Evolutionary conservation across 1,139 yeast species (phyloP), one percentile per base, ranked within the genome.

Genomic region (Martiniozyma asiatica): DNA sequence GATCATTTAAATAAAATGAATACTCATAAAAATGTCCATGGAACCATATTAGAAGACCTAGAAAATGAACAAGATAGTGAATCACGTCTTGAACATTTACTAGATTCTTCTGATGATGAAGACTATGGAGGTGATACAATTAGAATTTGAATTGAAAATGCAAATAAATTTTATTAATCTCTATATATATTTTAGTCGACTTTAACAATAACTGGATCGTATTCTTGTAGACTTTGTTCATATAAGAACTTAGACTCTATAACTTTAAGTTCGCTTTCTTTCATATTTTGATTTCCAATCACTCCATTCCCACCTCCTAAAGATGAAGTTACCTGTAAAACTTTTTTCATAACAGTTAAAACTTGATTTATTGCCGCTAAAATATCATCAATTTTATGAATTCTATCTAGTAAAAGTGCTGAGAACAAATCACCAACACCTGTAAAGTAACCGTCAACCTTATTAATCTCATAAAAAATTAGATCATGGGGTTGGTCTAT

Each of bases 401-500:
- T 55, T 35, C 75, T 62, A 53, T 82, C 89, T 3, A 80, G 52
- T 23, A 85, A 52, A 26, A 87, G 51, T 0, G 94, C 93, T 0
- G 93, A 71, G 50, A 89, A 84, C 25, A 89, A 58, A 46, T 89
- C 98, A 2, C 98, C 98, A 5, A 89, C 85, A 0, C 98, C 97
- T 2, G 92, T 79, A 51, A 87, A 87, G 40, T 77, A 76, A 3
- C 87, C 76, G 27, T 75, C 64, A 32, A 82, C 67, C 25, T 42
- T 61, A 52, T 52, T 68, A 65, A 51, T 56, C 21, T 38, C 41
- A 27, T 40, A 50, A 20, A 47, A 17, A 3, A 28, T 37, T 27
- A 33, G 41, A 29, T 17, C 33, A 15, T 36, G 33, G 8, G 16
- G 14, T 12, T 33, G 41, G 3, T 34, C 31, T 0, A 13, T 16